Evolutionary conservation across 805 yeast species (phyloP), one percentile per base, ranked within the genome.

Genomic region (Saccharomycopsis vini): DNA sequence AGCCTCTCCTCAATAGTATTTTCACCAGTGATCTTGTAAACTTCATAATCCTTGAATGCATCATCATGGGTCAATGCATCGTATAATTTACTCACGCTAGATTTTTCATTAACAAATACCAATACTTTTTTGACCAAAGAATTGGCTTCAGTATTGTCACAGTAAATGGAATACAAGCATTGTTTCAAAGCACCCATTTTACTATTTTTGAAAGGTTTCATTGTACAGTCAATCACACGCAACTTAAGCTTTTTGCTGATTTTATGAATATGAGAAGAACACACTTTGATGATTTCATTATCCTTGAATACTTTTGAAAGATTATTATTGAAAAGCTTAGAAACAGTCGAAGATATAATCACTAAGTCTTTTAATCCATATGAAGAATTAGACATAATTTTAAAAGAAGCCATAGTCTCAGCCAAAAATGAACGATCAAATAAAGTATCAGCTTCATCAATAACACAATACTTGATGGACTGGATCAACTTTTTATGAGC

Each of bases 341-440:
- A 95, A 28, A 92, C 80, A 0, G 98, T 90, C 0, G 97, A 97
- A 1, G 95, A 81, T 47, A 90, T 85, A 52, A 90, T 75, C 0
- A 89, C 71, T 19, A 87, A 60, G 49, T 85, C 82, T 38, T 67
- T 69, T 33, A 82, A 62, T 47, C 73, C 72, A 3, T 62, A 54
- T 12, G 39, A 30, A 16, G 23, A 15, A 5, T 24, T 18, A 16
- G 74, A 67, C 63, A 78, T 68, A 39, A 61, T 52, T 19, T 61
- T 66, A 49, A 75, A 71, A 2, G 95, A 84, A 39, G 76, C 79
- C 21, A 71, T 70, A 9, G 44, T 44, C 15, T 44, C 44, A 6
- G 20, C 35, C 29, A 44, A 33, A 36, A 44, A 44, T 5, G 47
- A 44, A 13, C 40, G 38, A 15, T 44, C 47, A 18, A 44, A 24